A percentile compares a stretch with the other conserved stretches of the same genome.
These are phyloP conservation scores for Lunularia cruciata DNA, from an alignment of 225 moss, liverwort and hornwort genomes.

Conservation along the genomic window DNA sequence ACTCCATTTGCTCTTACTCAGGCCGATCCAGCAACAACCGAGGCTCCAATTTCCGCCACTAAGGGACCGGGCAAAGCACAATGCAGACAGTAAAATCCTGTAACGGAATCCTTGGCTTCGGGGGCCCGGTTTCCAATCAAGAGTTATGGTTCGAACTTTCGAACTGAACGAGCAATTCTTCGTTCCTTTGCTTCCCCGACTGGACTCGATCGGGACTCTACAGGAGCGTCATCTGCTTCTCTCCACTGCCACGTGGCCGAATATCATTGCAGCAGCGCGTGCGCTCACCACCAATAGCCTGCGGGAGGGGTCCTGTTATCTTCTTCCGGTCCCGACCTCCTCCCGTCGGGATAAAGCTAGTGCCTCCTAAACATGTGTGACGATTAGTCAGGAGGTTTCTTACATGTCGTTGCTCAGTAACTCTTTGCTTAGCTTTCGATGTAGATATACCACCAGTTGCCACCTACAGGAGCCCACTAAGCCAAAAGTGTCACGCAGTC, in stretches of 20 bases:
- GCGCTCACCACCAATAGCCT: constrained; percentile 15
- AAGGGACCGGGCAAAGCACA: neutral
- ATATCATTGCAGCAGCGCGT: neutral
- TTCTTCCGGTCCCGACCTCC: neutral
- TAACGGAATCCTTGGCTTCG: neutral
- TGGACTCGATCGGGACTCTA: too few relatives aligned
- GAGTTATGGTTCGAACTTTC: too few relatives aligned
- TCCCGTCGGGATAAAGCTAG: neutral
- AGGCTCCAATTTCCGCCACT: neutral
- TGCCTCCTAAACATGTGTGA: too few relatives aligned
- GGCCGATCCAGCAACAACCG: constrained; percentile 8
- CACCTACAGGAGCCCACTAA: too few relatives aligned
- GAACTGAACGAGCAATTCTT: too few relatives aligned
- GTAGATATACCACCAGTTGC: too few relatives aligned
- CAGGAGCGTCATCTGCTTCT: constrained; percentile 6
- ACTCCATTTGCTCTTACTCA: too few relatives aligned
- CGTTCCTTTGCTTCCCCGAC: too few relatives aligned
- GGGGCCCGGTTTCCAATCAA: neutral
- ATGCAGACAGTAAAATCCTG: neutral
- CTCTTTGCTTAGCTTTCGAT: too few relatives aligned
- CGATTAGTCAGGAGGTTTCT: too few relatives aligned
- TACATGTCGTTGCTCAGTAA: too few relatives aligned
- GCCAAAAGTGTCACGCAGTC: too few relatives aligned
- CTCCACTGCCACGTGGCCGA: constrained; percentile 5
- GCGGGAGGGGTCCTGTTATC: neutral